Evolutionary conservation across 306 rosid species (phyloP), one percentile per base, ranked within the genome.

Genomic region (Casuarina equisetifolia): DNA sequence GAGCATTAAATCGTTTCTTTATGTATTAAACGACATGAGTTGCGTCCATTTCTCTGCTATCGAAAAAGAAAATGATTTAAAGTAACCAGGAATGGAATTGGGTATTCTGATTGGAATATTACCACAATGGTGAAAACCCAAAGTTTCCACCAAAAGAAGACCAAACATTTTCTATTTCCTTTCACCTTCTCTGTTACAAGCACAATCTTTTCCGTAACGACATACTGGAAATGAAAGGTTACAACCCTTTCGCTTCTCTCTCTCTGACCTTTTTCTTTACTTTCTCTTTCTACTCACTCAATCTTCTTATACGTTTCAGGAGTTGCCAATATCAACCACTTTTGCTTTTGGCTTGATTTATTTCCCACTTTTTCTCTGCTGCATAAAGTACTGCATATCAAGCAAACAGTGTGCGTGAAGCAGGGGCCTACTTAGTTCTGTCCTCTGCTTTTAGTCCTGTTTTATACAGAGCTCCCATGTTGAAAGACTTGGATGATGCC

Each of bases 201-300:
- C 40, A 40, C 57, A 16, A 6, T 25, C 54, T 72, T 79, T 73
- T 58, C 73, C 50, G 68, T 67, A 48, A 58, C 64, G 0, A 72
- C 73, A 51, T 25, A 25, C 32, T 25, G 62, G 39, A 39, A 72
- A 49, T 64, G 59, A 71, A 61, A 79, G 82, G 51, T 74, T 80
- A 6, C 44, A 40, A 45, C 53, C 70, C 69, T 42, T 54, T 63
- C 40, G 40, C 74, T 36, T 74, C 69, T 42, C 39, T 73, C 38
- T 67, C 58, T 54, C 36, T 17, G 25, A 20, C 61, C 53, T 63
- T 73, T 63, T 4, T 38, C 49, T 7, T 5, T 5, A 1, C 38
- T 4, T 17, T 52, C 17, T 75, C 64, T 44, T 4, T 54, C 57
- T 66, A 39, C 81, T 45, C 51, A 51, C 72, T 48, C 54, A 39